Evolutionary conservation across 2,329 filamentous ascomycete genomes (phyloP), one percentile per base, ranked within the genome.

Genomic region (Talaromyces atroroseus): DNA sequence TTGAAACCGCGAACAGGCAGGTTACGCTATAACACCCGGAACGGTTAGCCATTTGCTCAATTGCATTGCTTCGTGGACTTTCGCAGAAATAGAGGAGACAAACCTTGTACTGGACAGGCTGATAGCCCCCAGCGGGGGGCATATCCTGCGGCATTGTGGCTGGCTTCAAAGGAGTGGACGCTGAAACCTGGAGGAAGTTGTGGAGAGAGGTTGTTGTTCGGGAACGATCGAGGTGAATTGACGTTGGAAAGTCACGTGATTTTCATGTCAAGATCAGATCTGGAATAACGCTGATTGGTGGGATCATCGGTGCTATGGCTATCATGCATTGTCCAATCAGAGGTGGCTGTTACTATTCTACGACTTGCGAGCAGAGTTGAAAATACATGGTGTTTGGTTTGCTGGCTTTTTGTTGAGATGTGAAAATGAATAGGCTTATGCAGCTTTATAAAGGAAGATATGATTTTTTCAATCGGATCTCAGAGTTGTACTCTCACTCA

Each of bases 41-140:
- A 54, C 38, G 18, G 52, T 60, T 57, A 57, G 42, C 57, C 6
- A 14, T 42, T 36, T 14, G 18, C 44, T 34, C 20, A 40, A 47
- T 51, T 54, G 49, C 14, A 21, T 26, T 29, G 48, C 11, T n/a
- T n/a, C n/a, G n/a, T 5, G 24, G 42, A 49, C 46, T 36, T 16
- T 16, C 4, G 49, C 16, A 16, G 38, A 34, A 38, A 12, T 11
- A 42, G 48, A 59, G 40, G 57, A 53, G 46, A 77, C 80, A 69
- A 75, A 92, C 89, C 85, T 95, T 95, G 82, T 96, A 99, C 79
- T 99, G 94, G 64, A 99, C 88, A 75, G 92, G 87, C 75, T 86
- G 88, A 77, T 99, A 99, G 82, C 94, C 94, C 80, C 92, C 94
- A 71, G 78, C 75, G 67, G 94, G 94, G 80, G 94, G 94, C 85